Evolutionary conservation across 805 yeast species (phyloP), one percentile per base, ranked within the genome.

Genomic region (Candida alai): DNA sequence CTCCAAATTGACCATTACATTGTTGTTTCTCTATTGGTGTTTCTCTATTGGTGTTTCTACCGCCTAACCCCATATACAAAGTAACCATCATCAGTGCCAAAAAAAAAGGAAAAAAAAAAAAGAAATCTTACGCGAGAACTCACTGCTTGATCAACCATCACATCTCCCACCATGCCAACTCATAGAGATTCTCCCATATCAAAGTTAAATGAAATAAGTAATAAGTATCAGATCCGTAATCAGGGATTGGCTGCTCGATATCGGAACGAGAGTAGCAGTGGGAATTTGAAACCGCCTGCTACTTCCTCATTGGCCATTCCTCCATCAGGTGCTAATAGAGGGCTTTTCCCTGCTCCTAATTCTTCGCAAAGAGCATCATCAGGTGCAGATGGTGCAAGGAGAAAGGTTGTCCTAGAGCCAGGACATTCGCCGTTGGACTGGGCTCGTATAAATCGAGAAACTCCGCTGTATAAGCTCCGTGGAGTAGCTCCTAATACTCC

Each of bases 371-470:
- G 70, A 39, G 65, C 49, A 11, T 24, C 49, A 9, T 24, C 24
- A 2, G 26, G 33, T 2, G n/a, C 22, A 24, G 19, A 25, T n/a
- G 20, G 34, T 11, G 30, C 30, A 12, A 32, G 68, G 3, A 42
- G 48, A 7, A 84, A 86, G 47, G 89, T 85, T 4, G 67, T 58
- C 0, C 64, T 86, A 12, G 65, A 71, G 27, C 94, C 93, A 1
- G 94, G 95, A 1, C 85, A 79, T 49, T 86, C 95, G 2, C 89
- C 94, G 0, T 56, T 86, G 41, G 95, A 86, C 52, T 86, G 96
- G 96, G 95, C 89, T 10, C 57, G 68, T 6, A 52, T 76, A 18
- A 78, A 76, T 34, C 51, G 60, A 10, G 60, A 69, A 5, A 43
- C 51, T 4, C 60, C 68, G 1, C 73, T 71, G 6, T 52, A 59